A percentile compares a stretch with the other conserved stretches of the same genome.
Conservation (phyloP, 805 yeast species). For the Cyberlindnera meyerae region DNA sequence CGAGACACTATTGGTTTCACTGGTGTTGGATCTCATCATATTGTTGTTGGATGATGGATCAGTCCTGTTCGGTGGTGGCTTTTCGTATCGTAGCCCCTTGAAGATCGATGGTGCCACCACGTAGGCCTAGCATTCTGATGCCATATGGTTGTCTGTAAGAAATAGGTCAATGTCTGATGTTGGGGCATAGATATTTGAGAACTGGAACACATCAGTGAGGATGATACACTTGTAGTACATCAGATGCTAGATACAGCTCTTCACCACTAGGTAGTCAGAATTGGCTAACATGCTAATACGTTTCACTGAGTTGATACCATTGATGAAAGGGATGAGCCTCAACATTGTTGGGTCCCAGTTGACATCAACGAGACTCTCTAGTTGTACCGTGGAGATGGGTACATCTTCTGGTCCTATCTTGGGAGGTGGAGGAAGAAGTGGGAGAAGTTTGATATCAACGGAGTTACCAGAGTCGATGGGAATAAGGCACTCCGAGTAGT, state of each 20-base stretch:
- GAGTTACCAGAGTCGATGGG: conserved; percentile 88
- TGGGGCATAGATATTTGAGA: conserved; percentile 82
- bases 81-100: conserved; percentile 30
- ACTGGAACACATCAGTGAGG: conserved; percentile 83
- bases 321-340: conserved; percentile 75
- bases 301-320: conserved; percentile 82
- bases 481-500: conserved; percentile 92
- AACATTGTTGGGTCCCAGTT: conserved; percentile 98
- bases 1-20: too few relatives aligned
- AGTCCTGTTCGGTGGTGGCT: conserved; percentile 1
- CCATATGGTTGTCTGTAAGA: conserved; percentile 57
- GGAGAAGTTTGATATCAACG: conserved; percentile 90
- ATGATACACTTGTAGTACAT: conserved; percentile 85
- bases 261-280: conserved; percentile 72
- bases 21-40: neutral
- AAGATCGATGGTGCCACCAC: conserved; percentile 46
- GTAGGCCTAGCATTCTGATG: conserved; percentile 81
- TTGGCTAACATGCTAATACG: conserved; percentile 74
- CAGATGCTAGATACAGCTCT: conserved; percentile 85
- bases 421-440: conserved; percentile 77
- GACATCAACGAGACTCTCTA: conserved; percentile 70
- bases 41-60: neutral
- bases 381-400: conserved; percentile 81
- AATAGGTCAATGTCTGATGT: conserved; percentile 72
- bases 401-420: conserved; percentile 77